Evolutionary conservation across 768 basidiomycete species (phyloP).

Genomic region (Tylopilus subfusipes): DNA sequence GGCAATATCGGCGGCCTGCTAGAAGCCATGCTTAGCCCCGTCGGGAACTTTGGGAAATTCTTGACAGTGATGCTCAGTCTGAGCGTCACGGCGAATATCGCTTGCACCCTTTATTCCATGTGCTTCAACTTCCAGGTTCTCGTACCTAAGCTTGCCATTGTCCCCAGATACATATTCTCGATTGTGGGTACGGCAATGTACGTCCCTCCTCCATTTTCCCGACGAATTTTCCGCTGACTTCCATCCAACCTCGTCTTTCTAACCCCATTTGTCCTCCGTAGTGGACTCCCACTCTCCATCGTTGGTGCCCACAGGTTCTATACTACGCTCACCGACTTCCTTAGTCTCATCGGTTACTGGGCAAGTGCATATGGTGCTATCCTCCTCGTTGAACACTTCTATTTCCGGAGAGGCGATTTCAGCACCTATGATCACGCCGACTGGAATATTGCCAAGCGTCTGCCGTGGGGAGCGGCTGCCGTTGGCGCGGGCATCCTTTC

Average conservation of each 20-base stretch:
- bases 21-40: constrained; percentile 57
- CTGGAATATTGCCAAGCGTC: constrained; percentile 49
- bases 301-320: constrained; percentile 69
- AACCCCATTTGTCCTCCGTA: constrained; percentile 20
- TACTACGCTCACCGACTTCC: constrained; percentile 56
- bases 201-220: constrained; percentile 23
- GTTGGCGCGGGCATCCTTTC: constrained; percentile 47
- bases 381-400: constrained; percentile 61
- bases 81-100: constrained; percentile 76
- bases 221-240: constrained; percentile 5
- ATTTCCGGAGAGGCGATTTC: constrained; percentile 55
- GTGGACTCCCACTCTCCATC: constrained; percentile 65
- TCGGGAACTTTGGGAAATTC: constrained; percentile 66
- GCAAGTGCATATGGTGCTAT: constrained; percentile 54
- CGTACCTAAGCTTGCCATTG: constrained; percentile 50
- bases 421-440: constrained; percentile 43
- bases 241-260: background rate
- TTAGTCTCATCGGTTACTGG: constrained; percentile 70
- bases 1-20: constrained; percentile 65
- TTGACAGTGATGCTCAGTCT: constrained; percentile 71
- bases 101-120: constrained; percentile 79
- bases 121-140: constrained; percentile 71
- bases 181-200: constrained; percentile 65
- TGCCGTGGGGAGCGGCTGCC: constrained; percentile 66
- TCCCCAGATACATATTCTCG: constrained; percentile 71